A percentile compares a stretch with the other conserved stretches of the same genome.
phyloP scores from a whole-genome alignment of 208 protist genomes.

The Trypanosoma brucei region DNA sequence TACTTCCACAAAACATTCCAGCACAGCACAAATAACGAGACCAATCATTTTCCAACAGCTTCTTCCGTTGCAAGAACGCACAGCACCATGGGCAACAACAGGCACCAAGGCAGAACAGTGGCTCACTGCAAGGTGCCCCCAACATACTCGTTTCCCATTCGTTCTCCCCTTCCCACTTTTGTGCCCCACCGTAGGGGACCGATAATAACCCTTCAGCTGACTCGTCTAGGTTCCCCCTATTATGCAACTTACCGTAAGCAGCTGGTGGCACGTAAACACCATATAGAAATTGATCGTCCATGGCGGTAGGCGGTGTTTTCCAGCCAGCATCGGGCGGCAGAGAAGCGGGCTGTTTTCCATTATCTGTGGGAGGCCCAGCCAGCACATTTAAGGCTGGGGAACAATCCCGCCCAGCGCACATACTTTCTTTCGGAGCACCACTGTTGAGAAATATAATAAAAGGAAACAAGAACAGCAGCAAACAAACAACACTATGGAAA shows the following conservation, averaged over 20 bases:
- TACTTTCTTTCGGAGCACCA: too few species aligned
- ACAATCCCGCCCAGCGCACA: too few species aligned
- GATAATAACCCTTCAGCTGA: too few species aligned
- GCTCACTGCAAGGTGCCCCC: conserved; percentile 26
- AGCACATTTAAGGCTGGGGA: too few species aligned
- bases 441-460: too few species aligned
- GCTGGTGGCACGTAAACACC: conserved; percentile 29
- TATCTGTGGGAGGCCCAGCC: too few species aligned
- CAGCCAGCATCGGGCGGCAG: conserved; percentile 5
- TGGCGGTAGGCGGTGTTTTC: conserved; percentile 4
- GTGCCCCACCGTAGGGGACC: conserved; percentile 20
- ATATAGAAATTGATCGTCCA: conserved; percentile 12
- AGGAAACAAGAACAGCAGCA: too few species aligned
- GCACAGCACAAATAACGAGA: conserved; percentile 55
- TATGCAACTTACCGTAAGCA: neutral
- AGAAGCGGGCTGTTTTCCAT: too few species aligned
- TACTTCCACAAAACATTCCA: conserved; percentile 35
- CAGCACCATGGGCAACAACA: conserved; percentile 57
- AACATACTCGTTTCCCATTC: conserved; percentile 34
- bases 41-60: conserved; percentile 43
- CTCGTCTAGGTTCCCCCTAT: too few species aligned
- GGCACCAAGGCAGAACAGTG: conserved; percentile 34
- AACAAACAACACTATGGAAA: too few species aligned
- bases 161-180: conserved; percentile 27
- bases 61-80: conserved; percentile 45